Conservation (phyloP, 2,329 filamentous ascomycete genomes). For the Colletotrichum simmondsii region DNA sequence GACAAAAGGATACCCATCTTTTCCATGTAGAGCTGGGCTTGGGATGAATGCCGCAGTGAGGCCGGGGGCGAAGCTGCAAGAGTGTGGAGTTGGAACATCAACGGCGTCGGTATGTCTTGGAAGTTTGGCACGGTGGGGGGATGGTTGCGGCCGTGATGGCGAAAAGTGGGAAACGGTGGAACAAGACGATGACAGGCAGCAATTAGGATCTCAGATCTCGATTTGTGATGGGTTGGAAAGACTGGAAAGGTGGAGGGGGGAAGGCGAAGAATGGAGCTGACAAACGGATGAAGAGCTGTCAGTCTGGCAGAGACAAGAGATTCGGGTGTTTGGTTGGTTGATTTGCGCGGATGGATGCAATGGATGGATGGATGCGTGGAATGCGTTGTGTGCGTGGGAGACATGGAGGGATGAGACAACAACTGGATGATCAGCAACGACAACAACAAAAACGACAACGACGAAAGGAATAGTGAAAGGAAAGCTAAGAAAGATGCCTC, state of each 20-base stretch:
- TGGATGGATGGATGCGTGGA: neutral
- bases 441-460: too few species aligned
- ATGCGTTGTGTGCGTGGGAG: neutral
- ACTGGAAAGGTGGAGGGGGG: neutral
- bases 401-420: conserved; percentile 12
- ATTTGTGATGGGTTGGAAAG: neutral
- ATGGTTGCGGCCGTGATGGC: conserved; percentile 24
- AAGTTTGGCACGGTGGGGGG: conserved; percentile 4
- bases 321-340: neutral
- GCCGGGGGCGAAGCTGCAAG: neutral
- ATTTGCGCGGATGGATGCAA: neutral
- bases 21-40: neutral
- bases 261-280: neutral
- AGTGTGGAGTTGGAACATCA: conserved; percentile 26
- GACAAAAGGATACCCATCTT: neutral
- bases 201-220: neutral
- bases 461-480: too few species aligned
- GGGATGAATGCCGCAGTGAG: conserved; percentile 5
- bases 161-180: conserved; percentile 20
- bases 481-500: neutral
- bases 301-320: too few species aligned
- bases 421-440: neutral
- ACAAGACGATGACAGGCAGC: conserved; percentile 21
- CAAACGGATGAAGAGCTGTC: conserved; percentile 1
- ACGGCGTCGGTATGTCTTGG: conserved; percentile 21